Evolutionary conservation across 768 basidiomycete species (phyloP).

Genomic region (Naganishia vaughanmartiniae): DNA sequence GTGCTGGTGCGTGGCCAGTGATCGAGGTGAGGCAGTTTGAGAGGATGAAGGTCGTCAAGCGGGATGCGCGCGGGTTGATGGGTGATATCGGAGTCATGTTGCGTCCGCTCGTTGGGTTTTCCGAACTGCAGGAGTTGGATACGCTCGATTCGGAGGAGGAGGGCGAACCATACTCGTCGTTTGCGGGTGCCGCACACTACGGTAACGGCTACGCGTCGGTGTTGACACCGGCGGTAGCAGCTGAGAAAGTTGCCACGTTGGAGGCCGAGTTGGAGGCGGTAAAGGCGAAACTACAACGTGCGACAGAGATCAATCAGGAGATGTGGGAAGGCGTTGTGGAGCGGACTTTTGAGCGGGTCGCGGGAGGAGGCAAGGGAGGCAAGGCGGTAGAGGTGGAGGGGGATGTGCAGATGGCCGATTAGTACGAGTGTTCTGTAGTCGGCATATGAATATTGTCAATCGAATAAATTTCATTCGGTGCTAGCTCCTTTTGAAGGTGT

Average conservation of each 20-base stretch:
- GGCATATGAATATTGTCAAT: constrained; percentile 4
- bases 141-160: background rate
- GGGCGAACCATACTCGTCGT: too few relatives aligned
- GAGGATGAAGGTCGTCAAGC: constrained; percentile 46
- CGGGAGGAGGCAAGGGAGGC: background rate
- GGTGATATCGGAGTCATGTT: constrained; percentile 43
- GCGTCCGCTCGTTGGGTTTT: constrained; percentile 28
- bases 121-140: constrained; percentile 30
- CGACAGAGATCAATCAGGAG: constrained; percentile 84
- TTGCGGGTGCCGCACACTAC: constrained; percentile 5
- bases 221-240: background rate
- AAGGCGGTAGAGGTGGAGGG: background rate
- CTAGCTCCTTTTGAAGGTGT: background rate
- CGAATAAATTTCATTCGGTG: background rate
- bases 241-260: constrained; percentile 54
- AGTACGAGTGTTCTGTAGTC: background rate
- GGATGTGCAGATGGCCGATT: constrained; percentile 18
- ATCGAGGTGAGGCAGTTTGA: constrained; percentile 50
- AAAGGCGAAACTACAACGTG: constrained; percentile 70
- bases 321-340: constrained; percentile 90
- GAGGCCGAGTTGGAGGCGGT: constrained; percentile 69
- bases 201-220: background rate
- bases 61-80: constrained; percentile 33
- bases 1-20: constrained; percentile 41
- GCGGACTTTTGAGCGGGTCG: constrained; percentile 23